A percentile compares a stretch with the other conserved stretches of the same genome.
phyloP scores from a whole-genome alignment of 169 alveolate species.

The Sarcocystis neurona region DNA sequence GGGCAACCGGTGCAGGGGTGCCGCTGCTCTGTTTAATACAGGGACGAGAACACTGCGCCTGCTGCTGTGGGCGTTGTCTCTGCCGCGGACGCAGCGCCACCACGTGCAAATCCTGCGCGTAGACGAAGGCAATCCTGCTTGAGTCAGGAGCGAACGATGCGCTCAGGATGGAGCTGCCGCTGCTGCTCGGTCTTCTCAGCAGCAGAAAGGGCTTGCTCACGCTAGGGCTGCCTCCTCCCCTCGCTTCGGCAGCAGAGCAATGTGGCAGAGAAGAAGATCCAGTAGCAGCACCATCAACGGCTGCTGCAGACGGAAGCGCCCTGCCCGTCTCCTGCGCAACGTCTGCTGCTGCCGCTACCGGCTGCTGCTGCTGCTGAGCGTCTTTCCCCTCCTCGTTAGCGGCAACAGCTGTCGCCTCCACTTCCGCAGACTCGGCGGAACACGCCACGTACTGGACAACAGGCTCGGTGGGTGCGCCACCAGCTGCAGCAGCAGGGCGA shows the following conservation, averaged over 20 bases:
- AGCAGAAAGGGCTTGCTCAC: too few species aligned
- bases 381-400: not conserved
- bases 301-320: too few species aligned
- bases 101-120: not conserved
- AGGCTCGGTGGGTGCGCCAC: not conserved
- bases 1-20: too few species aligned
- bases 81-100: not conserved
- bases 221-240: too few species aligned
- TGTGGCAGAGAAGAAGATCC: too few species aligned
- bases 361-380: slow-evolving; percentile 17
- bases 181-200: not conserved
- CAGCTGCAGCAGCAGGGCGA: not conserved
- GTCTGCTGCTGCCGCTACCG: too few species aligned
- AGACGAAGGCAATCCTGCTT: slow-evolving; percentile 13
- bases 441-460: not conserved
- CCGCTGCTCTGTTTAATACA: too few species aligned
- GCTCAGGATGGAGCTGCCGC: not conserved
- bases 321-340: too few species aligned
- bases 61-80: too few species aligned
- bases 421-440: not conserved
- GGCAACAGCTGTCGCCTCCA: slow-evolving; percentile 1
- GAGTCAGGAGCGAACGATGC: not conserved
- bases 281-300: too few species aligned
- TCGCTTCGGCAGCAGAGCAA: too few species aligned
- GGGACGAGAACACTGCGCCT: too few species aligned